These are phyloP conservation scores for Rhizoclosmatium globosum DNA, from an alignment of 192 early-diverging fungal species.

Conservation along the genomic window DNA sequence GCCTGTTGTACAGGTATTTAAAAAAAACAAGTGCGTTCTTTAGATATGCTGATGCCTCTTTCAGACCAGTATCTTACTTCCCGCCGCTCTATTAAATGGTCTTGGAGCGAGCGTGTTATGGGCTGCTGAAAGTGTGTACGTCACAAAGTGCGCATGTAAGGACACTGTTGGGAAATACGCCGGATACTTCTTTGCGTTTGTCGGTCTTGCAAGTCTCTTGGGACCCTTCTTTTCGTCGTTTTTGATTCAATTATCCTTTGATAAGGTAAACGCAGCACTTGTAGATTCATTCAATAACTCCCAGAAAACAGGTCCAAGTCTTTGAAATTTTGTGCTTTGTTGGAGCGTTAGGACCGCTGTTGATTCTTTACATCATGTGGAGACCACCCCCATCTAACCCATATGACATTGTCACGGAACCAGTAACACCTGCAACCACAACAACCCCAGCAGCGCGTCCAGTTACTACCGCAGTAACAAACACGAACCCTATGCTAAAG, in stretches of 20 bases:
- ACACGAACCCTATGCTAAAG: conserved; percentile 6
- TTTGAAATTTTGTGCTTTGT: conserved; percentile 19
- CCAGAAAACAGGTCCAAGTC: conserved; percentile 16
- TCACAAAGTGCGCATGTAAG: conserved; percentile 33
- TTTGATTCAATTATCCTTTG: conserved; percentile 25
- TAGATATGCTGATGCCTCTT: neutral
- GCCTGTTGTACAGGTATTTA: neutral
- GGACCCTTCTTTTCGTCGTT: conserved; percentile 36
- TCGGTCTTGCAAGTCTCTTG: conserved; percentile 9
- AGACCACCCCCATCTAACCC: conserved; percentile 28
- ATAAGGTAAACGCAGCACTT: conserved; percentile 20
- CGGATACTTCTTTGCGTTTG: conserved; percentile 35
- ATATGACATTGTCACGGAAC: conserved; percentile 9
- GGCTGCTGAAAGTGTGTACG: conserved; percentile 35
- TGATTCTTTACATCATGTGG: conserved; percentile 10
- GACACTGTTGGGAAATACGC: conserved; percentile 30
- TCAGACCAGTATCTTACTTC: conserved; percentile 27
- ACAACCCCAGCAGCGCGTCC: neutral
- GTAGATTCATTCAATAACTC: neutral
- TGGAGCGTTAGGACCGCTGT: conserved; percentile 23
- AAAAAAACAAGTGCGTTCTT: neutral
- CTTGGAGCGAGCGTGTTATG: conserved; percentile 39
- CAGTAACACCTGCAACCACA: neutral
- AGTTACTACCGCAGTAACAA: neutral
- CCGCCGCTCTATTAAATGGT: conserved; percentile 34